phyloP scores from a whole-genome alignment of 345 rosid genomes.

The Psidium friedrichsthalianum region DNA sequence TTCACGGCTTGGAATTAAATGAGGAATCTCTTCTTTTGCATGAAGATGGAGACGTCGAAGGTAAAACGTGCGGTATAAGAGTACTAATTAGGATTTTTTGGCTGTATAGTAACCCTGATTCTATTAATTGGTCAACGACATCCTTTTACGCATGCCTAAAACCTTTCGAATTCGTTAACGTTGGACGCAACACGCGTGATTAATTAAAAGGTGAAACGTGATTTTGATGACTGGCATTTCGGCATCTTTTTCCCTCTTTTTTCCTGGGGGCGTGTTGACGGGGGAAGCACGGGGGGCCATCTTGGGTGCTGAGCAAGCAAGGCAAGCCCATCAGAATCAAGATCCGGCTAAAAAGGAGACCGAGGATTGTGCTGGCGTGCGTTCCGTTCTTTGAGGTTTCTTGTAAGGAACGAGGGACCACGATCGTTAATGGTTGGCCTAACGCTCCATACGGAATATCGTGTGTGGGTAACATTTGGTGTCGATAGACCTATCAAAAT shows the following conservation, averaged over 20 bases:
- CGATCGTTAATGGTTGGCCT: neutral
- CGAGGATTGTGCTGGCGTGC: neutral
- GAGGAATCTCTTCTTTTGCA: neutral
- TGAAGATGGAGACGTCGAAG: neutral
- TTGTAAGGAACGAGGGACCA: neutral
- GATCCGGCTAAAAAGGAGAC: neutral
- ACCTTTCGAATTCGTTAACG: neutral
- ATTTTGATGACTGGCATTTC: neutral
- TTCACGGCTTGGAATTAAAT: neutral
- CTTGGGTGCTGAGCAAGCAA: neutral
- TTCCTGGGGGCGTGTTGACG: neutral
- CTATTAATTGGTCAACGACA: neutral
- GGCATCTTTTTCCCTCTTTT: neutral
- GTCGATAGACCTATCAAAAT: neutral
- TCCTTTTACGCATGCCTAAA: neutral
- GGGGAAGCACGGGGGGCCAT: neutral
- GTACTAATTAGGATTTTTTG: neutral
- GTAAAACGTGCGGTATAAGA: neutral
- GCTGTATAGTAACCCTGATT: neutral
- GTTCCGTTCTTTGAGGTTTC: neutral
- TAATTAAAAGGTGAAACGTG: neutral
- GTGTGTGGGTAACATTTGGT: neutral
- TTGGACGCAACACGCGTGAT: neutral
- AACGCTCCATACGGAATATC: neutral
- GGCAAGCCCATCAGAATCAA: neutral